phyloP scores from a whole-genome alignment of 768 basidiomycete genomes.

The Mycena chlorophos region DNA sequence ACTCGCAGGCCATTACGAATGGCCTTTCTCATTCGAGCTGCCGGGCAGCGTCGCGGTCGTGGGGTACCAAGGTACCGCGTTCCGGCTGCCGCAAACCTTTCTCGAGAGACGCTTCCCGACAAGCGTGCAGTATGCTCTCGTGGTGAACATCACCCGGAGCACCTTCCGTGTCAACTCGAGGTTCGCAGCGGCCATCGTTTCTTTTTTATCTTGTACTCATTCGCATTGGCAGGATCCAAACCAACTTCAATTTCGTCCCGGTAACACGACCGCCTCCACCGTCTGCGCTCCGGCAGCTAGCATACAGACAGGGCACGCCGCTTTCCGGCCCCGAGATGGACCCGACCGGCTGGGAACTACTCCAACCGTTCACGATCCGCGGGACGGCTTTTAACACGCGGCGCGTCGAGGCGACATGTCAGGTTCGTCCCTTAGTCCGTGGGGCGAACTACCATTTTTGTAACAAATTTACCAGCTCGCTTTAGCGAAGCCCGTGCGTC shows the following conservation, averaged over 20 bases:
- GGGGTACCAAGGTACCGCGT: conserved; percentile 11
- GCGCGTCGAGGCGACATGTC: conserved; percentile 17
- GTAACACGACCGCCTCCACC: conserved; percentile 31
- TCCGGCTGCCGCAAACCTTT: conserved; percentile 20
- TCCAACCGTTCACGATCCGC: conserved; percentile 14
- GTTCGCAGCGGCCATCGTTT: conserved; percentile 13
- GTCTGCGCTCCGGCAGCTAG: conserved; percentile 35
- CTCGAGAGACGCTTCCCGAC: conserved; percentile 16
- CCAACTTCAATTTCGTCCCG: conserved; percentile 36
- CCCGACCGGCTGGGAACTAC: conserved; percentile 23
- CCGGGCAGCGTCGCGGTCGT: conserved; percentile 16
- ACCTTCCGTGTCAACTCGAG: conserved; percentile 21
- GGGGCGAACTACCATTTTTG: neutral
- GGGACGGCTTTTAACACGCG: conserved; percentile 23
- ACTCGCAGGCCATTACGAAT: conserved; percentile 23
- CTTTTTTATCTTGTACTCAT: neutral
- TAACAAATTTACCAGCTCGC: conserved; percentile 4
- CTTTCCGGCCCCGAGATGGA: conserved; percentile 29
- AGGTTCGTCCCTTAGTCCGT: conserved; percentile 12
- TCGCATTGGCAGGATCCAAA: conserved; percentile 22
- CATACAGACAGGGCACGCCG: conserved; percentile 31
- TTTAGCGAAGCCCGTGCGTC: conserved; percentile 22
- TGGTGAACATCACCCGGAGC: conserved; percentile 15
- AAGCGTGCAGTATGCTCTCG: conserved; percentile 19
- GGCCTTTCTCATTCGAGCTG: conserved; percentile 30